Percentiles rank a stretch among this genome's conserved stretches.
These are phyloP conservation scores for Neonectria punicea DNA, from an alignment of 2,329 filamentous ascomycete species.

Conservation along the genomic window DNA sequence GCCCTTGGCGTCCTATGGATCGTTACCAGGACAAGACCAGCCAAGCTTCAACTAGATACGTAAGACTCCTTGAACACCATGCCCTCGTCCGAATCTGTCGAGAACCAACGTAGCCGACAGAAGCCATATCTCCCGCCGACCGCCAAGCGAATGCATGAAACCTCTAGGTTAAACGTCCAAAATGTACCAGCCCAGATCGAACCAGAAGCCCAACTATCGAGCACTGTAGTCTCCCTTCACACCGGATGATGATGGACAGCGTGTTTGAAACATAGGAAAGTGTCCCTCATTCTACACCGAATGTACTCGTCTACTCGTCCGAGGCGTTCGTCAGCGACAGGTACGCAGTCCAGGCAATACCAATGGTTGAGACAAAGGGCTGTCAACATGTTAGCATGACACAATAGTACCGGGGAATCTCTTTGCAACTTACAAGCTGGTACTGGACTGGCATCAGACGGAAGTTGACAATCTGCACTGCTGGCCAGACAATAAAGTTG, in stretches of 20 bases:
- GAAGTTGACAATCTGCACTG: constrained; percentile 97
- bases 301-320: constrained; percentile 63
- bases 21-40: neutral
- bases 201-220: neutral
- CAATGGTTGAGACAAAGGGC: constrained; percentile 95
- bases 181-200: neutral
- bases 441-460: constrained; percentile 93
- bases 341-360: constrained; percentile 98
- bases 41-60: neutral
- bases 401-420: too few relatives aligned
- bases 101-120: constrained; percentile 3
- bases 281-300: neutral
- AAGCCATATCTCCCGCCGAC: neutral
- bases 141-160: constrained; percentile 17
- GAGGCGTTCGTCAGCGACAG: constrained; percentile 90
- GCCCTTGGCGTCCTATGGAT: neutral
- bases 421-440: constrained; percentile 79
- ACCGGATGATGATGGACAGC: neutral
- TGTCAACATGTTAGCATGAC: constrained; percentile 50
- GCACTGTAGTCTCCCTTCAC: neutral
- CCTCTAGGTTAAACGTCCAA: constrained; percentile 11
- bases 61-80: constrained; percentile 18
- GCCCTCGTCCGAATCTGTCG: neutral
- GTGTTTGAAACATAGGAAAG: constrained; percentile 10
- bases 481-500: constrained; percentile 95